Evolutionary conservation across 768 basidiomycete species (phyloP), one percentile per base, ranked within the genome.

Genomic region (Amanita subjunquillea): DNA sequence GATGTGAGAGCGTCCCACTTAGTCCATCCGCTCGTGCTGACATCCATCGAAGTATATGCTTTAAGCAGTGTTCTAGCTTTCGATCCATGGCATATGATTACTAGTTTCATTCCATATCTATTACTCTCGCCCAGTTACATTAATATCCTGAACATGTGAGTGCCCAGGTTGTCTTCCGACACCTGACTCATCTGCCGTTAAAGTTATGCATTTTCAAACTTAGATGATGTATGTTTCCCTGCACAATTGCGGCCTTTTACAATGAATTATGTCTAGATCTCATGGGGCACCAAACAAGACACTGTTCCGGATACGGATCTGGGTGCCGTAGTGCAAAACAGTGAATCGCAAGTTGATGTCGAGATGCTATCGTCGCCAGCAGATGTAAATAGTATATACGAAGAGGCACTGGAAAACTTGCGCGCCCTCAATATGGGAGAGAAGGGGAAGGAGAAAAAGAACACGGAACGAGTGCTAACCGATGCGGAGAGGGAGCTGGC

Each of bases 201-300:
- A 56, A 91, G 87, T 57, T 93, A 88, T 65, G 87, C 90, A 2
- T 92, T 85, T 65, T 80, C 83, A 45, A 92, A 91, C 65, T 72
- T 92, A 4, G 87, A 92, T 64, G 90, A 93, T 60, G 86, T 91
- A 22, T 57, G 80, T 69, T 34, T 45, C 54, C 13, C 22, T 30
- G 40, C 22, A 17, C 36, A 36, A 41, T 48, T n/a, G 13, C 46
- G 25, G 36, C 51, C 51, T 40, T 22, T 43, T 9, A 46, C 20
- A 30, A 29, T 45, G 12, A 30, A 44, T 43, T 37, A 22, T 42
- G 22, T 51, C 3, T 60, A 88, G 85, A 89, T 90, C 40, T 90
- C 90, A 23, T 91, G 93, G 93, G 93, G 93, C 4, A 97, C 93
- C n/a, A 97, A 97, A 67, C 87, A 91, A 67, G 88, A 91, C 57